These are phyloP conservation scores for Aspergillus funiculosus DNA, from an alignment of 495 filamentous ascomycete species.

Conservation along the genomic window DNA sequence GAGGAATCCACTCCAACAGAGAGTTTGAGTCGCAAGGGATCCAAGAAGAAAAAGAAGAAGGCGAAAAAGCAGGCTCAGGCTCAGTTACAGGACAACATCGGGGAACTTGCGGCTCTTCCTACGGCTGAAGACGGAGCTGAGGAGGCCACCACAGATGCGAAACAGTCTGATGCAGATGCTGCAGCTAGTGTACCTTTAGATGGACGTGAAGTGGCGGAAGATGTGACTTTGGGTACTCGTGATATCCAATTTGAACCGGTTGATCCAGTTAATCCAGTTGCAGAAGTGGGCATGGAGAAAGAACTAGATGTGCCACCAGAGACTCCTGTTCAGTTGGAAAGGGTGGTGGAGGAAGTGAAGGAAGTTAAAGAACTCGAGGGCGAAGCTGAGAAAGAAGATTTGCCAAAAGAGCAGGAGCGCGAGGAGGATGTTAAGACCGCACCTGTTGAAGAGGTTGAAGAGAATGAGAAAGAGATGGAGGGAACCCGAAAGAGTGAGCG, in stretches of 20 bases:
- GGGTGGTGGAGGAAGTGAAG: background rate
- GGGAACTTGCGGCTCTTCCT: constrained; percentile 1
- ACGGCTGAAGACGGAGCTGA: constrained; percentile 2
- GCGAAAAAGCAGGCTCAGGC: constrained; percentile 17
- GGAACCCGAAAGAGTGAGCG: background rate
- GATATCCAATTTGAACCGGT: background rate
- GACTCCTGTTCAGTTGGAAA: background rate
- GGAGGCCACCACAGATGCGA: background rate
- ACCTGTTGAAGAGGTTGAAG: constrained; percentile 1
- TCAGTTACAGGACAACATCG: too few relatives aligned
- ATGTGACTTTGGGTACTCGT: background rate
- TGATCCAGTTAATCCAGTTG: background rate
- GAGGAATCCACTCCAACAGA: constrained; percentile 7
- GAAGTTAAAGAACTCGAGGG: background rate
- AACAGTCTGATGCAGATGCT: background rate
- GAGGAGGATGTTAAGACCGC: background rate
- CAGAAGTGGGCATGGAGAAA: background rate
- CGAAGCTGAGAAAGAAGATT: background rate
- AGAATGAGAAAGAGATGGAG: background rate
- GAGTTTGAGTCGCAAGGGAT: constrained; percentile 21
- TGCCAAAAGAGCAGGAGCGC: background rate
- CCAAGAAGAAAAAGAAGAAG: constrained; percentile 31
- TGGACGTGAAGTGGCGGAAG: background rate
- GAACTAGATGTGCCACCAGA: background rate
- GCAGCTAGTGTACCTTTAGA: background rate